Conservation (phyloP, 805 yeast species). For the Saccharomycopsis vini region DNA sequence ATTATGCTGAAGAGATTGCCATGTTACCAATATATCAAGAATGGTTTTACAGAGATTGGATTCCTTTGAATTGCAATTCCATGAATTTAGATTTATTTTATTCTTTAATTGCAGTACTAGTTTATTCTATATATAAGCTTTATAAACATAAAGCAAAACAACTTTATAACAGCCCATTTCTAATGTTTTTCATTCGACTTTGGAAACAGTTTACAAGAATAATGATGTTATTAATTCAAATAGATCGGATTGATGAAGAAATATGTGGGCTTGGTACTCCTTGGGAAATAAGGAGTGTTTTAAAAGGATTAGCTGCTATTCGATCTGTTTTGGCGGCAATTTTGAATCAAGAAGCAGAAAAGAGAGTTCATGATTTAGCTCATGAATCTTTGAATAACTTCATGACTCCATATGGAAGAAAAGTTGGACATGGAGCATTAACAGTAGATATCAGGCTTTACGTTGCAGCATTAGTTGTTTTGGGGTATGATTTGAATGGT, state of each 20-base stretch:
- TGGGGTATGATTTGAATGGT: conserved; percentile 39
- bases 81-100: conserved; percentile 36
- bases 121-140: conserved; percentile 37
- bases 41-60: conserved; percentile 14
- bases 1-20: too few relatives aligned
- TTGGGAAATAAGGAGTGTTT: conserved; percentile 35
- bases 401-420: conserved; percentile 60
- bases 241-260: conserved; percentile 44
- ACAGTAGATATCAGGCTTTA: conserved; percentile 49
- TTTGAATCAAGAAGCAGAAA: conserved; percentile 39
- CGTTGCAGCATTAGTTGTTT: conserved; percentile 44
- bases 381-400: conserved; percentile 52
- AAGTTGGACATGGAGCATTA: conserved; percentile 50
- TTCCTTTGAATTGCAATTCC: conserved; percentile 21
- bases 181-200: conserved; percentile 43
- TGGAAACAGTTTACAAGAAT: conserved; percentile 61
- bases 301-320: conserved; percentile 57
- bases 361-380: conserved; percentile 44
- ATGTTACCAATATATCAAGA: conserved; percentile 8
- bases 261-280: conserved; percentile 35
- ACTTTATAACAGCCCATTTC: conserved; percentile 49
- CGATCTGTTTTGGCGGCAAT: conserved; percentile 54
- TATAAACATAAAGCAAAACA: conserved; percentile 22
- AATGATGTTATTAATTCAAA: conserved; percentile 50
- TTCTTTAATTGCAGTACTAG: conserved; percentile 34